phyloP scores from a whole-genome alignment of 2,329 filamentous ascomycete genomes.

The Fusarium tanahbumbuense region DNA sequence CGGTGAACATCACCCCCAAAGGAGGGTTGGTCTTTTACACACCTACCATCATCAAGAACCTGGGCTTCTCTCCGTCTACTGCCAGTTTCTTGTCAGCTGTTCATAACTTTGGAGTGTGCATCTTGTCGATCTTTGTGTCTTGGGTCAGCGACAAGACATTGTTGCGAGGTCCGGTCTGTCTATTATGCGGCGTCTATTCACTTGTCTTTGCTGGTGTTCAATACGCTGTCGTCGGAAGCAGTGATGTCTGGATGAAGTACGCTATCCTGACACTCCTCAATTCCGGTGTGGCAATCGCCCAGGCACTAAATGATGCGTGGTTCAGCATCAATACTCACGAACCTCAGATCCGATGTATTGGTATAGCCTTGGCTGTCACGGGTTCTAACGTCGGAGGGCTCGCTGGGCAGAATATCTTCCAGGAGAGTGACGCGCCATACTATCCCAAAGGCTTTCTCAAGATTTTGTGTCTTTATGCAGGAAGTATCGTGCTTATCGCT shows the following conservation, averaged over 20 bases:
- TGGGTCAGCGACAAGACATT: conserved; percentile 9
- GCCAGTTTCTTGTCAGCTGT: conserved; percentile 4
- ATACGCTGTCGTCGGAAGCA: not conserved
- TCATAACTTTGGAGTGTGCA: conserved; percentile 5
- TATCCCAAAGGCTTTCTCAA: not conserved
- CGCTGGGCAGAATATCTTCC: not conserved
- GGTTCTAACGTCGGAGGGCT: conserved; percentile 1
- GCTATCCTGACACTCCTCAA: not conserved
- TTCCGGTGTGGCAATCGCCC: not conserved
- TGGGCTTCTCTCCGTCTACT: not conserved
- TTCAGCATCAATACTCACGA: conserved; percentile 4
- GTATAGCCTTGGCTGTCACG: not conserved
- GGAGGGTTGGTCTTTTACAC: conserved; percentile 4
- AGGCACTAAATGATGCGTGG: conserved; percentile 6
- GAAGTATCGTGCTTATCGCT: conserved; percentile 7
- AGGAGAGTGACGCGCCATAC: not conserved
- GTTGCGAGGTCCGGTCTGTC: not conserved
- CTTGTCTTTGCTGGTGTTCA: conserved; percentile 1
- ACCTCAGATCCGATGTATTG: conserved; percentile 2
- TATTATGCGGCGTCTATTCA: conserved; percentile 4
- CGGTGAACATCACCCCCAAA: not conserved
- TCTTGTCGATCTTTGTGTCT: not conserved
- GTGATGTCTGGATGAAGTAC: conserved; percentile 2
- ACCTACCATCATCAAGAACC: conserved; percentile 12
- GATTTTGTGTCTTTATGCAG: not conserved